Conservation (phyloP, 371 early-diverging fungal genomes). For the Smittium mucronatum region DNA sequence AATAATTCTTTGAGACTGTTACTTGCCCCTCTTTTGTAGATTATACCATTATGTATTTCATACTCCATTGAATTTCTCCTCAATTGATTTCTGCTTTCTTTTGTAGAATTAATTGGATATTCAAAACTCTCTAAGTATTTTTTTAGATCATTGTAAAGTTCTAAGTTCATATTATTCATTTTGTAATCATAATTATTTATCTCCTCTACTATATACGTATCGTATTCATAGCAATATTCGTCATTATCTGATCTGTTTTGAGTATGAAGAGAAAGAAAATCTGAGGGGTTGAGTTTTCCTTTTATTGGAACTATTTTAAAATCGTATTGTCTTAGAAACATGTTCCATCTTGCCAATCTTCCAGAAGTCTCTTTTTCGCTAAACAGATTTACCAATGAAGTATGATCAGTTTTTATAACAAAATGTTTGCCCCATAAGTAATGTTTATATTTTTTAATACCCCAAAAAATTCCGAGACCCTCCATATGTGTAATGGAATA, state of each 20-base stretch:
- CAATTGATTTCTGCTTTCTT: no score
- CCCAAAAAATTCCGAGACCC: slow-evolving; percentile 7
- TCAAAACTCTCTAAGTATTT: background rate
- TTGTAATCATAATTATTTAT: background rate
- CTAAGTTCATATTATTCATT: background rate
- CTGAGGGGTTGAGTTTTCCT: slow-evolving; percentile 1
- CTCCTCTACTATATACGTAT: no score
- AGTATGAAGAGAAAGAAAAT: no score
- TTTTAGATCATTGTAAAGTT: background rate
- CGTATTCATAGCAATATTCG: no score
- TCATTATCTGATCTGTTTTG: no score
- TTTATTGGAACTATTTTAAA: background rate
- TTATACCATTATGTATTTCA: no score
- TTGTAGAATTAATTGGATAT: no score
- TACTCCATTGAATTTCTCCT: no score
- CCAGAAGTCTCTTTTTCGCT: background rate
- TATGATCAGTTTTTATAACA: slow-evolving; percentile 7
- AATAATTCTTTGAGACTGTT: no score
- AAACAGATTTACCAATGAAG: slow-evolving; percentile 1
- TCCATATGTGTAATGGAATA: slow-evolving; percentile 1
- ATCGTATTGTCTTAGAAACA: slow-evolving; percentile 8
- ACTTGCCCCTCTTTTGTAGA: no score
- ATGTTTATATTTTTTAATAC: slow-evolving; percentile 2
- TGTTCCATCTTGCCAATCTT: slow-evolving; percentile 2
- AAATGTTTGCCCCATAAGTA: slow-evolving; percentile 4